These are phyloP conservation scores for Boletellus deceptivus DNA, from an alignment of 1,284 basidiomycete species.

Conservation along the genomic window DNA sequence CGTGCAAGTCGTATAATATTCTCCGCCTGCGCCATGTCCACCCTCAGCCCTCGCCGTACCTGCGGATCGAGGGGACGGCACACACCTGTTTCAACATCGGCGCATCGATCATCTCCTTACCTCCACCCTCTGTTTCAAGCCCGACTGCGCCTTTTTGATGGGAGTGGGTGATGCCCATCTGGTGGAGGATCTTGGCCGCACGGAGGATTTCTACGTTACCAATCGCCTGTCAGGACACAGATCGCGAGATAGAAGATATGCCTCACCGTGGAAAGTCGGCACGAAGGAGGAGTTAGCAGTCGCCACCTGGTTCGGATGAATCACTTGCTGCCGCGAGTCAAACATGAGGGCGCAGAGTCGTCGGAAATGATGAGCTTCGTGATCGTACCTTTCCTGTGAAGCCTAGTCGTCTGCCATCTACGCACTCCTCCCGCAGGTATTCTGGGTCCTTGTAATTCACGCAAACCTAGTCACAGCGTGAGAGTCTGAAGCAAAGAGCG, in stretches of 20 bases:
- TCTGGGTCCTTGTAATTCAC: slow-evolving; percentile 82
- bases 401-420: slow-evolving; percentile 75
- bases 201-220: slow-evolving; percentile 65
- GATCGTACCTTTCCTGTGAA: slow-evolving; percentile 77
- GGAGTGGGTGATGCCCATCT: slow-evolving; percentile 55
- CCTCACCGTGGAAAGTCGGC: slow-evolving; percentile 67
- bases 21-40: slow-evolving; percentile 50
- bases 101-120: slow-evolving; percentile 88
- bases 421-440: slow-evolving; percentile 72
- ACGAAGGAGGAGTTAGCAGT: slow-evolving; percentile 80
- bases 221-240: not conserved
- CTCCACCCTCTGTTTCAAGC: slow-evolving; percentile 58
- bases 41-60: slow-evolving; percentile 1
- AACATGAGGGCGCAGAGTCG: slow-evolving; percentile 3
- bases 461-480: slow-evolving; percentile 63
- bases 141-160: slow-evolving; percentile 60
- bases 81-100: slow-evolving; percentile 85
- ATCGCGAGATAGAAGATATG: slow-evolving; percentile 1
- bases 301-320: slow-evolving; percentile 86
- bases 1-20: slow-evolving; percentile 61
- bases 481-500: not conserved
- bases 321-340: slow-evolving; percentile 73
- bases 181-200: slow-evolving; percentile 70
- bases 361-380: not conserved
- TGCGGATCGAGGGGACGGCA: not conserved